Conservation (phyloP, 2,329 filamentous ascomycete species). For the Clonostachys sp. region DNA sequence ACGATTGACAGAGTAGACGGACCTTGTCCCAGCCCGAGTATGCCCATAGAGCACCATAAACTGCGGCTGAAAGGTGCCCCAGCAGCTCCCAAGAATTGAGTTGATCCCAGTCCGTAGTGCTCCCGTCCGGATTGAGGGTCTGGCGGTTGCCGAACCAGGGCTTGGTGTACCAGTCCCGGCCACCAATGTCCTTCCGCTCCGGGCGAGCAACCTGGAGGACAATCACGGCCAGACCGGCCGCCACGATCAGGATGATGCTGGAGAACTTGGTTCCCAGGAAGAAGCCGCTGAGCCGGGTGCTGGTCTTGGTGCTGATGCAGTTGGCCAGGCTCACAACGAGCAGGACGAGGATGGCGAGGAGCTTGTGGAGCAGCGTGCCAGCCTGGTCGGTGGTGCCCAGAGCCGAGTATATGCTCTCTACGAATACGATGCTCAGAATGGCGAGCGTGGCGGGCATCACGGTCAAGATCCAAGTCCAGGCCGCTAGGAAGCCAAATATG, state of each 20-base stretch:
- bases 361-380: conserved; percentile 38
- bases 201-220: conserved; percentile 30
- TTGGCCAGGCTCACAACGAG: conserved; percentile 43
- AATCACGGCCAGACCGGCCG: conserved; percentile 42
- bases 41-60: conserved; percentile 60
- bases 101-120: conserved; percentile 38
- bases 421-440: conserved; percentile 60
- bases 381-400: conserved; percentile 38
- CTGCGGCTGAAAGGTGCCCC: conserved; percentile 54
- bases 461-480: conserved; percentile 62
- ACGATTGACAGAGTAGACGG: not conserved
- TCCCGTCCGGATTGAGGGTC: conserved; percentile 43
- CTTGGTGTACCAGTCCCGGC: conserved; percentile 44
- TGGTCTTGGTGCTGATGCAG: conserved; percentile 50
- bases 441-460: conserved; percentile 62
- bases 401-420: conserved; percentile 54
- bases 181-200: conserved; percentile 28
- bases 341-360: conserved; percentile 43
- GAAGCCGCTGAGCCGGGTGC: conserved; percentile 49
- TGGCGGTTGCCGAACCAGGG: conserved; percentile 51
- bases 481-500: conserved; percentile 55
- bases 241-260: conserved; percentile 39
- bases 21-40: conserved; percentile 66
- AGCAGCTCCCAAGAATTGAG: conserved; percentile 53
- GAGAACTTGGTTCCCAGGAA: conserved; percentile 51